Evolutionary conservation across 345 rosid species (phyloP).

Genomic region (Mangifera indica): DNA sequence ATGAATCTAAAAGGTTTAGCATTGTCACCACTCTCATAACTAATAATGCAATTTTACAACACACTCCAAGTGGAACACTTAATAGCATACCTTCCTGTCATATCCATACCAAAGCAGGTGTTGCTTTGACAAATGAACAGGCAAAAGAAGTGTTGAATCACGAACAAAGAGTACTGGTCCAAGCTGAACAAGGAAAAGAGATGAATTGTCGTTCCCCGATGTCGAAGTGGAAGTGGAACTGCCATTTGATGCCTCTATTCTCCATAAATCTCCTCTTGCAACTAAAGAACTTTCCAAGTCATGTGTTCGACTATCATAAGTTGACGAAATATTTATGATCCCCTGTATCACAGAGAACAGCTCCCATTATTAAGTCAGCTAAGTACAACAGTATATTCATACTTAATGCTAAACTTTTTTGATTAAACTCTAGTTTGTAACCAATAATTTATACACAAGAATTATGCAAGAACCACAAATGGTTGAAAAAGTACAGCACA

Average conservation of each 20-base stretch:
- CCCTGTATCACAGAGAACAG: constrained; percentile 46
- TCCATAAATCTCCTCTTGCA: constrained; percentile 97
- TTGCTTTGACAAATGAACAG: constrained; percentile 88
- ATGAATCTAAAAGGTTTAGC: not conserved
- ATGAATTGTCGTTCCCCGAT: constrained; percentile 62
- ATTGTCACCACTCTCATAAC: not conserved
- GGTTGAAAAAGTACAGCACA: not conserved
- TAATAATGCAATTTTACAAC: not conserved
- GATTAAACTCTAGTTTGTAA: not conserved
- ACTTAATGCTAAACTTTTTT: not conserved
- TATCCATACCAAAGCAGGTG: constrained; percentile 99
- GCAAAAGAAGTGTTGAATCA: constrained; percentile 82
- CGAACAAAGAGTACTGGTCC: constrained; percentile 92
- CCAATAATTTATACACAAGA: not conserved
- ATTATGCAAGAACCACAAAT: not conserved
- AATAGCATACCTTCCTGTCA: constrained; percentile 78
- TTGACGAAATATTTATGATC: constrained; percentile 63
- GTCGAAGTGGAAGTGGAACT: constrained; percentile 60
- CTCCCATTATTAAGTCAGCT: not conserved
- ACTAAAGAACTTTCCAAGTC: constrained; percentile 72
- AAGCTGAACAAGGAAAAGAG: constrained; percentile 90
- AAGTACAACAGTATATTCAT: not conserved
- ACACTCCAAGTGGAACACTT: not conserved
- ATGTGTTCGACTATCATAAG: constrained; percentile 70
- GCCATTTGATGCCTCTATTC: constrained; percentile 77